phyloP scores from a whole-genome alignment of 495 filamentous ascomycete genomes.

The Neurospora sp. region DNA sequence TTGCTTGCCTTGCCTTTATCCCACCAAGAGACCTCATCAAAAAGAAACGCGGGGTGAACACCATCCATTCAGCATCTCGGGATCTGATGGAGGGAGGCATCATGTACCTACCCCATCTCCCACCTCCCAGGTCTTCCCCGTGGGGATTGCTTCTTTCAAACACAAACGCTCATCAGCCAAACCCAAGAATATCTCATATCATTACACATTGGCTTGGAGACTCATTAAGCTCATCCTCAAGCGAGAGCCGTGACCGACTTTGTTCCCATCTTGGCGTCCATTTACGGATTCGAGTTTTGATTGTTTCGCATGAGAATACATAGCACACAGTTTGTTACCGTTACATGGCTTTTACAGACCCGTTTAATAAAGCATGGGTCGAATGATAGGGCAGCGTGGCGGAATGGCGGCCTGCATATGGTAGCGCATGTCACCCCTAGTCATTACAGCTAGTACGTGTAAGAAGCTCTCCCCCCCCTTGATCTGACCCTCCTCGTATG shows the following conservation, averaged over 20 bases:
- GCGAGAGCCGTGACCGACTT: background rate
- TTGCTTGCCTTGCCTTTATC: background rate
- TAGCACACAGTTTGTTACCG: background rate
- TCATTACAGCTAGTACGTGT: background rate
- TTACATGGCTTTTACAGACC: background rate
- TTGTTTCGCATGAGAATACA: background rate
- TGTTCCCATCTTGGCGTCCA: background rate
- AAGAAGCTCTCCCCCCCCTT: background rate
- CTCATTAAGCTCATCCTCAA: background rate
- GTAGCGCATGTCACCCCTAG: background rate
- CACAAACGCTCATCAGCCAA: background rate
- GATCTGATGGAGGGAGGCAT: background rate
- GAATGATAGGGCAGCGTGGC: background rate
- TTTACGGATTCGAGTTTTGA: background rate
- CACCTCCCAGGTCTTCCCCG: background rate
- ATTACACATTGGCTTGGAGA: background rate
- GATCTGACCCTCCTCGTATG: background rate
- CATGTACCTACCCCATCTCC: background rate
- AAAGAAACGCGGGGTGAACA: background rate
- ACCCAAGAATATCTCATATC: background rate
- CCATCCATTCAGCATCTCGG: background rate
- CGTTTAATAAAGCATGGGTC: no score
- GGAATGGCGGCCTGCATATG: conserved; percentile 1
- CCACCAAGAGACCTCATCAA: background rate
- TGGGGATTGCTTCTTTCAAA: background rate